These are phyloP conservation scores for Stagonosporopsis rhizophila DNA, from an alignment of 2,329 filamentous ascomycete species.

Conservation along the genomic window DNA sequence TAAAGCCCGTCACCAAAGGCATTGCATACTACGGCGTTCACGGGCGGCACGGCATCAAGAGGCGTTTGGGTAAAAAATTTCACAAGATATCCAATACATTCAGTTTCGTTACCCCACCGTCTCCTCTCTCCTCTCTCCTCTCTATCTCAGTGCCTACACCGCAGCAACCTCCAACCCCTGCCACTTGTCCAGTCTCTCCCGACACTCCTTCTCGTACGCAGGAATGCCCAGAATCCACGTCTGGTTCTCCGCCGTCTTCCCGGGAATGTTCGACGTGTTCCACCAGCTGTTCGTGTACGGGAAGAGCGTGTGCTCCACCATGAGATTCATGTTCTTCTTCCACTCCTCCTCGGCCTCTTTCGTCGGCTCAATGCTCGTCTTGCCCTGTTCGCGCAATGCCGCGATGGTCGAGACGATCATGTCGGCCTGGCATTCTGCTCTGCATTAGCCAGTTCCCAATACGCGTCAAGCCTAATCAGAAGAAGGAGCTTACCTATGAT, in stretches of 20 bases:
- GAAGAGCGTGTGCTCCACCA: constrained; percentile 44
- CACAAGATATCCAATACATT: constrained; percentile 22
- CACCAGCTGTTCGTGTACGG: constrained; percentile 53
- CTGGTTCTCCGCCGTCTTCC: constrained; percentile 52
- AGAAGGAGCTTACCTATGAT: constrained; percentile 37
- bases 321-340: constrained; percentile 45
- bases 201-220: constrained; percentile 29
- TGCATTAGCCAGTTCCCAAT: background rate
- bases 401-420: constrained; percentile 50
- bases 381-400: constrained; percentile 36
- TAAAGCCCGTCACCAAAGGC: constrained; percentile 8
- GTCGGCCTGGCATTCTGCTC: constrained; percentile 47
- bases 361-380: constrained; percentile 46
- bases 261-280: constrained; percentile 50
- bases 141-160: background rate
- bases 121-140: background rate
- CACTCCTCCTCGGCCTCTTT: constrained; percentile 50
- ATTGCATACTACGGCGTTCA: constrained; percentile 31
- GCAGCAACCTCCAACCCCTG: constrained; percentile 34
- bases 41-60: constrained; percentile 23
- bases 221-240: constrained; percentile 47
- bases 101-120: background rate
- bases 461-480: background rate
- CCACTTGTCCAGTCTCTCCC: constrained; percentile 28
- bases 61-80: constrained; percentile 24